These are phyloP conservation scores for Diaporthe capsici DNA, from an alignment of 2,329 filamentous ascomycete genomes.

Conservation along the genomic window DNA sequence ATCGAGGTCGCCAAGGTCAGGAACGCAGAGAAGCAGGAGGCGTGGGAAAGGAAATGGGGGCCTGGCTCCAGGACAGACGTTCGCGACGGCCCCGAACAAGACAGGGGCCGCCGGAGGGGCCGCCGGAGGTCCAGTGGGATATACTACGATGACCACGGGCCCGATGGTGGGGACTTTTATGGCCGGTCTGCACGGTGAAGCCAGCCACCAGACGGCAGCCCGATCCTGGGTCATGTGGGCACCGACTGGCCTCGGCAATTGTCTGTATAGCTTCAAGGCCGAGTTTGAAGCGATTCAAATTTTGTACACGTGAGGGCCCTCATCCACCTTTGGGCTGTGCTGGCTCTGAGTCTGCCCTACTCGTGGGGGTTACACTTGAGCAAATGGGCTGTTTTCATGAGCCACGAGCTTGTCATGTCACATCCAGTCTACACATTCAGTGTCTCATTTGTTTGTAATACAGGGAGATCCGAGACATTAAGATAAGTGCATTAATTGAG, in stretches of 20 bases:
- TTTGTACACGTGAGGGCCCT: background rate
- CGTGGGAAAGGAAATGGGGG: conserved; percentile 53
- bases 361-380: background rate
- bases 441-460: background rate
- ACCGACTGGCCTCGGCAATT: background rate
- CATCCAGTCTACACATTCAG: background rate
- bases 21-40: conserved; percentile 50
- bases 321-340: background rate
- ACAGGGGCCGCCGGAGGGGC: background rate
- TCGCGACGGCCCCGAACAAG: conserved; percentile 22
- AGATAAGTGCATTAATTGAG: background rate
- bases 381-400: too few species aligned
- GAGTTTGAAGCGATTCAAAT: background rate
- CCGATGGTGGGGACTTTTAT: background rate
- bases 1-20: conserved; percentile 56
- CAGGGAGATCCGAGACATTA: background rate
- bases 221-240: too few species aligned
- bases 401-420: background rate
- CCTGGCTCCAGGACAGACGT: background rate
- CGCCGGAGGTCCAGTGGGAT: conserved; percentile 4
- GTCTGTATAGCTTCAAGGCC: background rate
- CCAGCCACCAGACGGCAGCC: background rate
- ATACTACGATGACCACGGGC: background rate
- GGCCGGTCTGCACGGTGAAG: conserved; percentile 12
- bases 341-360: background rate